Evolutionary conservation across 371 early-diverging fungal genomes (phyloP).

Genomic region (Nematocida sp.): DNA sequence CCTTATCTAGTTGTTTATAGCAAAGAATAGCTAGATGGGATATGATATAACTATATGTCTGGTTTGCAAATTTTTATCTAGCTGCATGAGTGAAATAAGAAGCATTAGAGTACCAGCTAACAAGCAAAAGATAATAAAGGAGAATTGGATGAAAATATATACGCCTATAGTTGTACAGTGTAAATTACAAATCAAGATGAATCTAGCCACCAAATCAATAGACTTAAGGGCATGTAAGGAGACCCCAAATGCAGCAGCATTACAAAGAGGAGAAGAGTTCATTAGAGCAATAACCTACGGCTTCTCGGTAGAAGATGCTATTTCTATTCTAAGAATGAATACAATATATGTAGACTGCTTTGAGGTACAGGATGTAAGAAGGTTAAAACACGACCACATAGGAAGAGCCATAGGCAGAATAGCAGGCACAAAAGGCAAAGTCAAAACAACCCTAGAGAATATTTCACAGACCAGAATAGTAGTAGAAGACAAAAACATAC

Average conservation of each 20-base stretch:
- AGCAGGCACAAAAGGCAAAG: constrained; percentile 94
- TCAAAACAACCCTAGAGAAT: constrained; percentile 88
- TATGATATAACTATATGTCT: too few species aligned
- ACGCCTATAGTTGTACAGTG: constrained; percentile 92
- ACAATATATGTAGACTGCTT: constrained; percentile 74
- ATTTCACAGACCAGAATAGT: constrained; percentile 88
- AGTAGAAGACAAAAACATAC: constrained; percentile 88
- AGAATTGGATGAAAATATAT: constrained; percentile 91
- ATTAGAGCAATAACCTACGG: constrained; percentile 78
- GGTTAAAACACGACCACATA: constrained; percentile 83
- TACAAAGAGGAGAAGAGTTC: constrained; percentile 75
- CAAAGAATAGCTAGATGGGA: too few species aligned
- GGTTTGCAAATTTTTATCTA: too few species aligned
- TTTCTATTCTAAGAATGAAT: constrained; percentile 79
- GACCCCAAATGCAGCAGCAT: constrained; percentile 68
- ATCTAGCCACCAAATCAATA: constrained; percentile 74
- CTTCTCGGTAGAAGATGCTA: constrained; percentile 81
- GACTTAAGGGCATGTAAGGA: constrained; percentile 71
- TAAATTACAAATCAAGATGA: constrained; percentile 89
- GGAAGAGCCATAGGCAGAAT: constrained; percentile 95
- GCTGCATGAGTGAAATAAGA: constrained; percentile 43
- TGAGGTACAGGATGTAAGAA: constrained; percentile 94
- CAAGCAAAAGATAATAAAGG: constrained; percentile 79
- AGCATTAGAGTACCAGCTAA: constrained; percentile 72
- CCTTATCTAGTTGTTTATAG: too few species aligned